These are phyloP conservation scores for Trichothecium roseum DNA, from an alignment of 2,329 filamentous ascomycete species.

Conservation along the genomic window DNA sequence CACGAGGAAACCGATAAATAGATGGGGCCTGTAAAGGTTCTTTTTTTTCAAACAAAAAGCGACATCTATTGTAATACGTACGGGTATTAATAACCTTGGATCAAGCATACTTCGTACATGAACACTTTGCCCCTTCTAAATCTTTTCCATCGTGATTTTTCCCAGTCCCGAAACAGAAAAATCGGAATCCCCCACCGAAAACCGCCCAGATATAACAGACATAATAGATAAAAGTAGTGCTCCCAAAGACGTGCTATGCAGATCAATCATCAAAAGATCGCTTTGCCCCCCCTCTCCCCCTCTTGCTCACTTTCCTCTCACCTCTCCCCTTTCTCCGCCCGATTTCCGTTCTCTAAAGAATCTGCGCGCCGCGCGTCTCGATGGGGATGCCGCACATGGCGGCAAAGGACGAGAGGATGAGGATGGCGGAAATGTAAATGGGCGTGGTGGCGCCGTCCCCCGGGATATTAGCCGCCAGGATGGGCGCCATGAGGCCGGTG, in stretches of 20 bases:
- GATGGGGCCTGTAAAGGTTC: not conserved
- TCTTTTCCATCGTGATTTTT: too few species aligned
- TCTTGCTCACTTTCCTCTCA: not conserved
- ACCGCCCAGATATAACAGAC: too few species aligned
- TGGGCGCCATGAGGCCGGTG: slow-evolving; percentile 56
- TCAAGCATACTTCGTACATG: too few species aligned
- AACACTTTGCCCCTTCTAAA: too few species aligned
- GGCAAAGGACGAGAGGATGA: slow-evolving; percentile 49
- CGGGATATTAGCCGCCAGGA: slow-evolving; percentile 52
- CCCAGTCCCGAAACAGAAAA: too few species aligned
- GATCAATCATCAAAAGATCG: not conserved
- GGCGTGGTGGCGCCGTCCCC: slow-evolving; percentile 47
- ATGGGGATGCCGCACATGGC: slow-evolving; percentile 52
- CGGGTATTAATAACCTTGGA: not conserved
- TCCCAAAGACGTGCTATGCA: not conserved
- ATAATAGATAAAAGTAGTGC: too few species aligned
- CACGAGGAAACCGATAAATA: slow-evolving; percentile 36
- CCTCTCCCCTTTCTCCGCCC: too few species aligned
- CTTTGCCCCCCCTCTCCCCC: not conserved
- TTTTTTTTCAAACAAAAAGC: too few species aligned
- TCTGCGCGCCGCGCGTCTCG: slow-evolving; percentile 50
- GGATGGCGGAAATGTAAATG: slow-evolving; percentile 44
- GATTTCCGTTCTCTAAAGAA: slow-evolving; percentile 28
- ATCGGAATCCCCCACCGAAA: too few species aligned
- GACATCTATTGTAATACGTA: not conserved